phyloP scores from a whole-genome alignment of 2,329 filamentous ascomycete genomes.

The Aspergillaceae sp. region DNA sequence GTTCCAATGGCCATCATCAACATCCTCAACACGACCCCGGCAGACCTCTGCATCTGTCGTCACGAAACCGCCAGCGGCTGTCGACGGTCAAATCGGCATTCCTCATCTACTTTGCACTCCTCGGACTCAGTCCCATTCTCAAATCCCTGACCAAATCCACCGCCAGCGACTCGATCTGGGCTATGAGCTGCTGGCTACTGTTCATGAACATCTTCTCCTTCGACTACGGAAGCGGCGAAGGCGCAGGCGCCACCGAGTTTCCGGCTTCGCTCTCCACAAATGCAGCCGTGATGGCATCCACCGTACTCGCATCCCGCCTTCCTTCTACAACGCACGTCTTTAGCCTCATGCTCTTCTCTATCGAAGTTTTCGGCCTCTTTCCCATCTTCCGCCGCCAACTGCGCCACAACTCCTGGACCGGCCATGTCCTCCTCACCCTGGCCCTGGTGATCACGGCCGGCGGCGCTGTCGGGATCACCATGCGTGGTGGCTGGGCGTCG shows the following conservation, averaged over 20 bases:
- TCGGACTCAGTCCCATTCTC: constrained; percentile 87
- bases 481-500: constrained; percentile 47
- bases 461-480: constrained; percentile 60
- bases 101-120: constrained; percentile 83
- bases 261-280: constrained; percentile 75
- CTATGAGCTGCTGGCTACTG: constrained; percentile 86
- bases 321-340: constrained; percentile 91
- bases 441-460: constrained; percentile 71
- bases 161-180: constrained; percentile 92
- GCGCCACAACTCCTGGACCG: constrained; percentile 68
- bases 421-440: constrained; percentile 69
- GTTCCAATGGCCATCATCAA: constrained; percentile 16
- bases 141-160: constrained; percentile 94
- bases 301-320: constrained; percentile 81
- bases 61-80: constrained; percentile 55
- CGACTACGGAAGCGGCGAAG: constrained; percentile 67
- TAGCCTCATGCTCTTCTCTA: constrained; percentile 86
- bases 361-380: constrained; percentile 94
- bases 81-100: constrained; percentile 85
- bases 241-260: constrained; percentile 39
- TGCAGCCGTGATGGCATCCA: constrained; percentile 90
- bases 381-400: constrained; percentile 93
- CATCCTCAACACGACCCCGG: constrained; percentile 13
- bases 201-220: constrained; percentile 97
- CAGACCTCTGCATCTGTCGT: constrained; percentile 36